These are phyloP conservation scores for Clarireedia homoeocarpa DNA, from an alignment of 2,329 filamentous ascomycete genomes.

Conservation along the genomic window DNA sequence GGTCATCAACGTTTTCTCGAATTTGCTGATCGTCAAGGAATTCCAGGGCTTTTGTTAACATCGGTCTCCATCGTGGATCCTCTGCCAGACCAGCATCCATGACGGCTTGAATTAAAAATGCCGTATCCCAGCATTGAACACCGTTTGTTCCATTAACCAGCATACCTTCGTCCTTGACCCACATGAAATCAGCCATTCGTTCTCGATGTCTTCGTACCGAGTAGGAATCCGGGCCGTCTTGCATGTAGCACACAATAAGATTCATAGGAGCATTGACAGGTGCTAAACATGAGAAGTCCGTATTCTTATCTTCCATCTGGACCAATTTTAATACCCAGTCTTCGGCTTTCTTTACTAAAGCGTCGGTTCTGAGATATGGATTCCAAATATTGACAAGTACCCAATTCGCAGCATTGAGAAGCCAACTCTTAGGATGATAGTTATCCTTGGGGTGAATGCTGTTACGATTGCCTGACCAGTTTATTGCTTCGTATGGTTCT, in stretches of 20 bases:
- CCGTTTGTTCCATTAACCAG: constrained; percentile 94
- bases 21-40: constrained; percentile 93
- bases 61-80: constrained; percentile 69
- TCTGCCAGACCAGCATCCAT: constrained; percentile 72
- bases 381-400: constrained; percentile 71
- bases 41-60: constrained; percentile 73
- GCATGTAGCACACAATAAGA: constrained; percentile 74
- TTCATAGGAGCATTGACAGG: constrained; percentile 92
- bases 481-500: constrained; percentile 67
- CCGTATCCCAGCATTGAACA: constrained; percentile 96
- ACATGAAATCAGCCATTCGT: constrained; percentile 76
- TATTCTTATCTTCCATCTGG: constrained; percentile 88
- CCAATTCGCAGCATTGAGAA: constrained; percentile 75
- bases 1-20: constrained; percentile 59
- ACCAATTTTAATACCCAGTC: constrained; percentile 76
- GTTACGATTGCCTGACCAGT: constrained; percentile 74
- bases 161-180: constrained; percentile 90
- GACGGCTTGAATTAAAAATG: constrained; percentile 78
- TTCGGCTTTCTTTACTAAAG: constrained; percentile 64
- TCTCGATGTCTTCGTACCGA: constrained; percentile 72
- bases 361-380: constrained; percentile 62
- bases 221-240: constrained; percentile 67
- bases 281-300: constrained; percentile 75
- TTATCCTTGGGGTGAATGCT: constrained; percentile 74
- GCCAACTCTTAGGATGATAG: constrained; percentile 84